Conservation (phyloP, 768 basidiomycete genomes). For the Tulasnella calospora region DNA sequence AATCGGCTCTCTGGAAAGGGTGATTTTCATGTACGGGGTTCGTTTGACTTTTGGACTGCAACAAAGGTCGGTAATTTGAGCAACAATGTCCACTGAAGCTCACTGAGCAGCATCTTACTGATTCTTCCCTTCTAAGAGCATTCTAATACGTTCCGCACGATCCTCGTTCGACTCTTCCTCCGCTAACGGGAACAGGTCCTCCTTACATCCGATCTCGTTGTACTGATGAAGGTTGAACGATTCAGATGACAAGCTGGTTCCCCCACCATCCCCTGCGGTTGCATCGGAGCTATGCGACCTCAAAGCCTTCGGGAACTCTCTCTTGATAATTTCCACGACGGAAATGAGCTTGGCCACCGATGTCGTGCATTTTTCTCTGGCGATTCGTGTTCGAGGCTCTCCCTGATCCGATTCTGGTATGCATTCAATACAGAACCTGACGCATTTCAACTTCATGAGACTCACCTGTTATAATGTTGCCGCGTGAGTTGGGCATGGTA, state of each 20-base stretch:
- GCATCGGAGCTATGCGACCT: not conserved
- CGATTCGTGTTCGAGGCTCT: no score
- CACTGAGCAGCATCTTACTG: constrained; percentile 18
- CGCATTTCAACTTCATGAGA: not conserved
- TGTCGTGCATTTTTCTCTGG: constrained; percentile 28
- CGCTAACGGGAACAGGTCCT: constrained; percentile 8
- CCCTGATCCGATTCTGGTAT: no score
- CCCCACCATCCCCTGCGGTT: not conserved
- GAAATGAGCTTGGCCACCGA: constrained; percentile 34
- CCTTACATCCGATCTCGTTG: constrained; percentile 26
- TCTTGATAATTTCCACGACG: constrained; percentile 37
- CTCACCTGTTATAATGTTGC: not conserved
- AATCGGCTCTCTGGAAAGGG: constrained; percentile 11
- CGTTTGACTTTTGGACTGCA: constrained; percentile 25
- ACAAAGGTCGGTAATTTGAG: not conserved
- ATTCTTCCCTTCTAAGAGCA: constrained; percentile 23
- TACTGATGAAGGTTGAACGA: constrained; percentile 26
- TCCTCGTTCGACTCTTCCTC: not conserved
- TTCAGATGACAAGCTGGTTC: not conserved
- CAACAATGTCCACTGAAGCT: not conserved
- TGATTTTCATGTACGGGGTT: constrained; percentile 29
- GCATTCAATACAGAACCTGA: not conserved
- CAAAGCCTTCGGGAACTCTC: constrained; percentile 30
- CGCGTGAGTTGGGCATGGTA: not conserved
- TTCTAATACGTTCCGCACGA: not conserved